Conservation (phyloP, 306 rosid genomes). For the Dalbergia oliveri region DNA sequence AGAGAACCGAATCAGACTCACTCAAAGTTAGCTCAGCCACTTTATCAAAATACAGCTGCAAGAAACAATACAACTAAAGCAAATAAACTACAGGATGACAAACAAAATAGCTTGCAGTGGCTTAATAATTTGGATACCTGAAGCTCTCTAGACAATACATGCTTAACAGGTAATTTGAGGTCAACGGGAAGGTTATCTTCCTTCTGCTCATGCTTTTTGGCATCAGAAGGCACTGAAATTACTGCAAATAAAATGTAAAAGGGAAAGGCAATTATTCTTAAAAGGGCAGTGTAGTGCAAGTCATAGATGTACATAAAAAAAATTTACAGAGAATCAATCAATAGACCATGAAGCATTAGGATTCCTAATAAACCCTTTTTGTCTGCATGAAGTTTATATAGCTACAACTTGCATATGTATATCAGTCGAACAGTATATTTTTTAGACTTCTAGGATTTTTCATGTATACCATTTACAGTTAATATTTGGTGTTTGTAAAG, state of each 20-base stretch:
- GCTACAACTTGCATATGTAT: background rate
- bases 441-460: background rate
- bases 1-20: constrained; percentile 73
- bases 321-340: constrained; percentile 9
- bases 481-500: background rate
- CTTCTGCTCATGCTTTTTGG: constrained; percentile 67
- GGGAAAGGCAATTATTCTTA: constrained; percentile 7
- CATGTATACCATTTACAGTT: constrained; percentile 8
- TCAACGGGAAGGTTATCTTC: constrained; percentile 83
- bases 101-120: constrained; percentile 34
- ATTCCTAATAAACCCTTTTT: constrained; percentile 4
- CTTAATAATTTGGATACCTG: constrained; percentile 60
- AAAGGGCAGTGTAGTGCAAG: constrained; percentile 19
- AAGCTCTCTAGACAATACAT: constrained; percentile 82
- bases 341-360: constrained; percentile 20
- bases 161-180: constrained; percentile 82
- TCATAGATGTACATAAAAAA: constrained; percentile 26
- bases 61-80: constrained; percentile 23
- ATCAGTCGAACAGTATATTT: background rate
- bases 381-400: constrained; percentile 28
- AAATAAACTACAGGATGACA: constrained; percentile 44
- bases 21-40: constrained; percentile 69
- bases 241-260: constrained; percentile 47
- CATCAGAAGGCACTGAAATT: constrained; percentile 69
- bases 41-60: constrained; percentile 92